Percentiles rank a stretch among this genome's conserved stretches.
These are phyloP conservation scores for Boletus sensibilis DNA, from an alignment of 768 basidiomycete species.

Conservation along the genomic window DNA sequence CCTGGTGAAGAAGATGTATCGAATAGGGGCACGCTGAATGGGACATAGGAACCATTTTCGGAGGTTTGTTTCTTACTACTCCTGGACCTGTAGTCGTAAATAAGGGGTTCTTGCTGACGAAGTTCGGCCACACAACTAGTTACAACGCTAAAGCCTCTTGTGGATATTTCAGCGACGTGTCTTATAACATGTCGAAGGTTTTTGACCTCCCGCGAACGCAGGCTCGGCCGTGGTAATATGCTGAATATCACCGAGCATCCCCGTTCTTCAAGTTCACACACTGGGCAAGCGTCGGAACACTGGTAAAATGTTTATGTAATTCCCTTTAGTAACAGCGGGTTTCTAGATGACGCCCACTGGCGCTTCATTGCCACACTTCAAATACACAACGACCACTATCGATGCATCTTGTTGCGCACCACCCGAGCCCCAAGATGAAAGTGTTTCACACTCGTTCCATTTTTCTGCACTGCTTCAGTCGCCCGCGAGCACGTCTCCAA, in stretches of 20 bases:
- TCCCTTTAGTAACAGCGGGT: conserved; percentile 3
- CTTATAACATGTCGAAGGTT: conserved; percentile 45
- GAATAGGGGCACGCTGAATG: not conserved
- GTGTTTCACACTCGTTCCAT: conserved; percentile 59
- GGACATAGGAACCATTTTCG: conserved; percentile 5
- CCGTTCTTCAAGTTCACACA: conserved; percentile 56
- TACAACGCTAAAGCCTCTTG: conserved; percentile 44
- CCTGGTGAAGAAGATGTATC: not conserved
- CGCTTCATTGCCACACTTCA: conserved; percentile 76
- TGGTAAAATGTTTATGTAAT: conserved; percentile 40
- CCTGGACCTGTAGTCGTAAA: too few relatives aligned
- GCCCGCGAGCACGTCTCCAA: conserved; percentile 46
- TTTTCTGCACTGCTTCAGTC: conserved; percentile 84
- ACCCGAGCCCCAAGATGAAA: conserved; percentile 32
- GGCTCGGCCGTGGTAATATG: conserved; percentile 62
- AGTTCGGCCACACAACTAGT: too few relatives aligned
- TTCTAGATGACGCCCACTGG: conserved; percentile 44
- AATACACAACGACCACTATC: conserved; percentile 47
- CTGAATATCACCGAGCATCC: conserved; percentile 65
- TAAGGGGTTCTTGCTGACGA: too few relatives aligned
- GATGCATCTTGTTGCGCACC: conserved; percentile 15
- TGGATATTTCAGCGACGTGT: not conserved
- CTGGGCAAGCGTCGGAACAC: conserved; percentile 52
- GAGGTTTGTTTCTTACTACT: too few relatives aligned
- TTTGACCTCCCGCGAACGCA: conserved; percentile 56